Percentiles rank a stretch among this genome's conserved stretches.
These are phyloP conservation scores for Fusarium chuoi DNA, from an alignment of 2,329 filamentous ascomycete genomes.

Conservation along the genomic window DNA sequence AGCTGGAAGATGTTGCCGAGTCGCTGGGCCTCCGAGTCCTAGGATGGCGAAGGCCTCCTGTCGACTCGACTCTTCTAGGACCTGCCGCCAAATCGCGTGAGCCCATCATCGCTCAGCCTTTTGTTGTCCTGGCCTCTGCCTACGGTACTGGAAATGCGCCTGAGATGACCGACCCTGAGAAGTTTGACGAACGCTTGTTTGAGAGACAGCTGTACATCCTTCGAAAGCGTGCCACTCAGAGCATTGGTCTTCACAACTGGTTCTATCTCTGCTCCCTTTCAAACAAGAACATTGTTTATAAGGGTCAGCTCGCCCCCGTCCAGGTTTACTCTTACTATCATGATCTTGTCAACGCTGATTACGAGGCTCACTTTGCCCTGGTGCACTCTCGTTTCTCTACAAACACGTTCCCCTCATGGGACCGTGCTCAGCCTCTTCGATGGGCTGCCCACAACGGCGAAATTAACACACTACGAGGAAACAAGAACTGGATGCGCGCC, in stretches of 20 bases:
- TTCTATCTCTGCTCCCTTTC: constrained; percentile 97
- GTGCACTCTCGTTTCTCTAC: constrained; percentile 98
- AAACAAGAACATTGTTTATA: constrained; percentile 99
- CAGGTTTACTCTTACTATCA: constrained; percentile 99
- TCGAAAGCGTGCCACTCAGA: constrained; percentile 93
- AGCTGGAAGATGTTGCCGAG: constrained; percentile 94
- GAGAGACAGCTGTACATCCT: constrained; percentile 95
- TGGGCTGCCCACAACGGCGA: constrained; percentile 99
- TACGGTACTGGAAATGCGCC: constrained; percentile 86
- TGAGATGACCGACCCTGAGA: constrained; percentile 78
- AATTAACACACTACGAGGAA: constrained; percentile 96
- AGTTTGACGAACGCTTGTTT: constrained; percentile 86
- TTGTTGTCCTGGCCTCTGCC: constrained; percentile 85
- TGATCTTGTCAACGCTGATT: constrained; percentile 95
- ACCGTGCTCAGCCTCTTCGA: constrained; percentile 92
- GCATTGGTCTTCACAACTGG: constrained; percentile 96
- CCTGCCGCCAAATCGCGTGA: constrained; percentile 93
- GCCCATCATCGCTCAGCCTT: constrained; percentile 94
- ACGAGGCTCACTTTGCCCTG: constrained; percentile 95
- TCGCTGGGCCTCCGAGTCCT: constrained; percentile 88
- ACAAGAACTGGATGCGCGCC: constrained; percentile 99
- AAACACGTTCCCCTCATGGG: constrained; percentile 98
- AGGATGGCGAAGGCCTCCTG: constrained; percentile 95
- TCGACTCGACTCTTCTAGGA: constrained; percentile 91
- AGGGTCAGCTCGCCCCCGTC: constrained; percentile 91